A percentile compares a stretch with the other conserved stretches of the same genome.
These are phyloP conservation scores for Termitomyces heimii DNA, from an alignment of 768 basidiomycete genomes.

Conservation along the genomic window DNA sequence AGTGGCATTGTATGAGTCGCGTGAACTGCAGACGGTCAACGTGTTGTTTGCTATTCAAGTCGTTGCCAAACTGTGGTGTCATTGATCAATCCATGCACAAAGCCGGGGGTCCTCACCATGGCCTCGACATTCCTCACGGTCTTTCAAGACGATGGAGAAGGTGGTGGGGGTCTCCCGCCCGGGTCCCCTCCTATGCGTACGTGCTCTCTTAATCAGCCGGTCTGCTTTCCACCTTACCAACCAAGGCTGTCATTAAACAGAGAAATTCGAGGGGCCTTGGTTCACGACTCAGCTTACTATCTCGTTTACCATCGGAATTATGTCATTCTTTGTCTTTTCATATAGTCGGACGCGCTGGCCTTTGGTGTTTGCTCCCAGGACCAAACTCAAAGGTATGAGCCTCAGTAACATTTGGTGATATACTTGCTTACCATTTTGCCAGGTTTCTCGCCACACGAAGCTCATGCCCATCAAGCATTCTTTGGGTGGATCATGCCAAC, in stretches of 20 bases:
- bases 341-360: slow-evolving; percentile 87
- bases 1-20: too few species aligned
- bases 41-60: background rate
- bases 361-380: slow-evolving; percentile 85
- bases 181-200: slow-evolving; percentile 24
- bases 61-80: slow-evolving; percentile 4
- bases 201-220: background rate
- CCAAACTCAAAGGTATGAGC: slow-evolving; percentile 79
- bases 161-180: slow-evolving; percentile 28
- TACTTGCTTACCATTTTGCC: slow-evolving; percentile 4
- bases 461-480: slow-evolving; percentile 79
- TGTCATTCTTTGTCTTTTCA: slow-evolving; percentile 83
- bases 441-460: slow-evolving; percentile 95
- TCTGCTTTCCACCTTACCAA: background rate
- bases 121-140: slow-evolving; percentile 11
- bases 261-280: slow-evolving; percentile 90
- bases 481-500: slow-evolving; percentile 98
- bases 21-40: background rate
- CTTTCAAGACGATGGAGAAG: slow-evolving; percentile 24
- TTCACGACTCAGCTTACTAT: slow-evolving; percentile 86
- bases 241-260: slow-evolving; percentile 27
- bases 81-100: background rate
- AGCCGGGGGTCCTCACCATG: slow-evolving; percentile 7
- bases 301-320: slow-evolving; percentile 69
- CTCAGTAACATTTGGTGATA: slow-evolving; percentile 3